A percentile compares a stretch with the other conserved stretches of the same genome.
phyloP scores from a whole-genome alignment of 352 stramenopile genomes.

The Phytophthora agathidicida region DNA sequence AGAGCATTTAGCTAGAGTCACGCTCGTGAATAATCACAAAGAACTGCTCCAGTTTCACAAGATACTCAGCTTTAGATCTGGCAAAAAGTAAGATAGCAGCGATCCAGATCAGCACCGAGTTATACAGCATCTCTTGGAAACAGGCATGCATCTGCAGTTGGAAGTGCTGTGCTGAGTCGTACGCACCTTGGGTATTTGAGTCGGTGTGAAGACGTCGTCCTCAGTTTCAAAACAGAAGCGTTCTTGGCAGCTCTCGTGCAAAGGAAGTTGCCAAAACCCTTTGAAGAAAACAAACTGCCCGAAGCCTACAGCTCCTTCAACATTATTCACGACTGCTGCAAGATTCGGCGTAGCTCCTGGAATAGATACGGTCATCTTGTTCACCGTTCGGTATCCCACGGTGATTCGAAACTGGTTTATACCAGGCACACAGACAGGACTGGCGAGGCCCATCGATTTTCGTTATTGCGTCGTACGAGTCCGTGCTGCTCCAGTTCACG shows the following conservation, averaged over 20 bases:
- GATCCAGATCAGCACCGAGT: neutral
- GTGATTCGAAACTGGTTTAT: slow-evolving; percentile 2
- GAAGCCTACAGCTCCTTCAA: neutral
- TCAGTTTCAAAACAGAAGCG: slow-evolving; percentile 23
- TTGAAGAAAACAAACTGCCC: slow-evolving; percentile 20
- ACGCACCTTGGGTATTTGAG: neutral
- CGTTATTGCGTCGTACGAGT: neutral
- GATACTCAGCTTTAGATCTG: slow-evolving; percentile 1
- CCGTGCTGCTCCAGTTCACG: neutral
- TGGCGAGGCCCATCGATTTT: slow-evolving; percentile 1
- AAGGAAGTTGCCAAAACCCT: slow-evolving; percentile 27
- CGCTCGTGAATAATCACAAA: neutral
- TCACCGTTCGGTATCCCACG: neutral
- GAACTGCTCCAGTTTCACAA: slow-evolving; percentile 6
- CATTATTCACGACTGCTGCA: neutral
- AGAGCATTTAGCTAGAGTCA: slow-evolving; percentile 22
- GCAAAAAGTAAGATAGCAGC: neutral
- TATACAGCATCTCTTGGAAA: too few relatives aligned
- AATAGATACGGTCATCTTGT: slow-evolving; percentile 6
- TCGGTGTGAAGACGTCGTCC: slow-evolving; percentile 11
- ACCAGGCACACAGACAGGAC: neutral
- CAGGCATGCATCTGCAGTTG: too few relatives aligned
- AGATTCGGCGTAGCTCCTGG: slow-evolving; percentile 13
- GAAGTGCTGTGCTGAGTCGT: neutral
- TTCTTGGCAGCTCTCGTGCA: slow-evolving; percentile 16